phyloP scores from a whole-genome alignment of 2,329 filamentous ascomycete species.

The Xylaria digitata region DNA sequence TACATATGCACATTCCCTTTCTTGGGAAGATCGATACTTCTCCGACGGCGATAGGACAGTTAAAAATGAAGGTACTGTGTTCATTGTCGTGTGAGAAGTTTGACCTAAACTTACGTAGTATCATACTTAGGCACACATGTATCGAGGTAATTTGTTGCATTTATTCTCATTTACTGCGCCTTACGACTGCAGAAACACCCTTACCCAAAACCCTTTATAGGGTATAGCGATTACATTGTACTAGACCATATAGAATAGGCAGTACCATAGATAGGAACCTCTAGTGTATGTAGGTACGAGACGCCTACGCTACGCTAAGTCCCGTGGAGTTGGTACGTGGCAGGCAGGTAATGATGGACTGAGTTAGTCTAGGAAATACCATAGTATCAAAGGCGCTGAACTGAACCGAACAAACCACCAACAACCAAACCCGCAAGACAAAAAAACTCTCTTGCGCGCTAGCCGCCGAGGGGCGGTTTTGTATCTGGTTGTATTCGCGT shows the following conservation, averaged over 20 bases:
- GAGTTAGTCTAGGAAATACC: not conserved
- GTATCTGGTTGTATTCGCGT: constrained; percentile 3
- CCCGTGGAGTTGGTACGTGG: constrained; percentile 19
- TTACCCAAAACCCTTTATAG: not conserved
- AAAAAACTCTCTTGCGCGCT: constrained; percentile 8
- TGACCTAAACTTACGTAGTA: not conserved
- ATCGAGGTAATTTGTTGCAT: not conserved
- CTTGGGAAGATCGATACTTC: not conserved
- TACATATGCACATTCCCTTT: not conserved
- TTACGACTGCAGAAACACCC: constrained; percentile 18
- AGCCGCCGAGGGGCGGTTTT: constrained; percentile 12
- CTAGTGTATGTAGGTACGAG: too few relatives aligned
- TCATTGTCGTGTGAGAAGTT: not conserved
- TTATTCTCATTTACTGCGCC: constrained; percentile 7
- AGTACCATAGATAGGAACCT: too few relatives aligned
- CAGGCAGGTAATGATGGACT: constrained; percentile 13
- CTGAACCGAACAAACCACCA: constrained; percentile 6
- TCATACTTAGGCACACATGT: not conserved
- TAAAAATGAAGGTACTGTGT: not conserved
- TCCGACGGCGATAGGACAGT: not conserved
- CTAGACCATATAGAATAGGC: not conserved
- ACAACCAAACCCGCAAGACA: not conserved
- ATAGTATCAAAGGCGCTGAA: constrained; percentile 2
- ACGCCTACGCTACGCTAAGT: not conserved
- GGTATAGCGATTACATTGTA: not conserved